Base-by-base conservation (phyloP, 352 stramenopile genomes). In the Globisporangium nagaii region DNA sequence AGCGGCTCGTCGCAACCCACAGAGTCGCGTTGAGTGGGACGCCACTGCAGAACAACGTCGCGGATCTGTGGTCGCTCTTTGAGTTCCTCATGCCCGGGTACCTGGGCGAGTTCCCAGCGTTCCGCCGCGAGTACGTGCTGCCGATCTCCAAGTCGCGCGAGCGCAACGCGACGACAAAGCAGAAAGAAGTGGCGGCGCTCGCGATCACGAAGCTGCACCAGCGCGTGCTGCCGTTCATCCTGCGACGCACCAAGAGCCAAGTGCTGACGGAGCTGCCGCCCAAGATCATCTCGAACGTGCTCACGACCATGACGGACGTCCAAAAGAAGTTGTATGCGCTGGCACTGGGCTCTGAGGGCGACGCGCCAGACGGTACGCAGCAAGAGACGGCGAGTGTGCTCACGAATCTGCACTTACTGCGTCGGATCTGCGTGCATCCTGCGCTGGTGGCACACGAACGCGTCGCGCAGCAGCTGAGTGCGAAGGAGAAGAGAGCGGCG, bases 1-100 rank as follows among this genome's bases (percentile, higher is more conserved):
- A 80, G 34, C 56, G 66, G 17, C 56, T 99, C 17, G 65, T 60
- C 40, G 73, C 90, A n/a, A 53, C 61, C 2, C 93, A 99, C 68
- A 86, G 93, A 36, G 57, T 99, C 15, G 91, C 96, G 31, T 68
- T 99, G 32, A 99, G 90, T 39, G 97, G 97, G 22, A 99, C 97
- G 6, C 96, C 96, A 5, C 71, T 99, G 40, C 97, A 99, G 57
- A 99, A 99, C 70, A 89, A 96, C 30, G 96, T 98, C 5, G 74
- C 90, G 13, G 97, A 99, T 52, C 61, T 99, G 31, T 99, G 96
- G 96, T 84, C 93, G 37, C 71, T 98, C 3, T 99, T 99, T 69
- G 87, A 98, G 52, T 99, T 98, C 39, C 54, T 99, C 1, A 97
- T 99, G 95, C 96, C 96, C 24, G 96, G 96, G 24, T 99, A 98